These are phyloP conservation scores for Tulasnella sp. DNA, from an alignment of 768 basidiomycete species.

Conservation along the genomic window DNA sequence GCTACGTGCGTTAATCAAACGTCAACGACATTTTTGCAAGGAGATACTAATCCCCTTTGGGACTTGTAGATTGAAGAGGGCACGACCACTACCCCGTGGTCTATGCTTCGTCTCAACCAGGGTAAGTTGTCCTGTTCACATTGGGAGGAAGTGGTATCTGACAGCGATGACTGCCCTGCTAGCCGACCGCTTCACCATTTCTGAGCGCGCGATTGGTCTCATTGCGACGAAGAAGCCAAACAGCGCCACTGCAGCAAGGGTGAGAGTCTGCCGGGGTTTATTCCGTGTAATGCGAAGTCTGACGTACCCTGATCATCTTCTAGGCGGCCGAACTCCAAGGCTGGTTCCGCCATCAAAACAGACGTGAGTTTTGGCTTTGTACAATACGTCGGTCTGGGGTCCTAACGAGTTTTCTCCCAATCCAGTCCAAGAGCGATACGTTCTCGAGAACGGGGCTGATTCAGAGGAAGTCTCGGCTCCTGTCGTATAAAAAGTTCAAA, in stretches of 20 bases:
- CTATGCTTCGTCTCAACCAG: conserved; percentile 42
- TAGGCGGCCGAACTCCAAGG: conserved; percentile 36
- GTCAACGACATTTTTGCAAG: neutral
- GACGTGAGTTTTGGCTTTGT: neutral
- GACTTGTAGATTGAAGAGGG: conserved; percentile 44
- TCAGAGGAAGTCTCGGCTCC: conserved; percentile 35
- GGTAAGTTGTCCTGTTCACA: conserved; percentile 17
- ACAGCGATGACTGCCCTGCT: conserved; percentile 39
- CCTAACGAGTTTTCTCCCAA: neutral
- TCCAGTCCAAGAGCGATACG: conserved; percentile 36
- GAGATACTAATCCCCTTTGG: neutral
- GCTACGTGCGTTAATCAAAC: conserved; percentile 37
- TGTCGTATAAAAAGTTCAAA: conserved; percentile 15
- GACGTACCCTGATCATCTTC: conserved; percentile 8
- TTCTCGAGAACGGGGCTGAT: conserved; percentile 37
- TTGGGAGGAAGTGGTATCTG: conserved; percentile 27
- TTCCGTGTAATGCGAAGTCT: conserved; percentile 6
- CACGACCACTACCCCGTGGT: conserved; percentile 77
- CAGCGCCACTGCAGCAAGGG: conserved; percentile 35
- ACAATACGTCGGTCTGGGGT: no score
- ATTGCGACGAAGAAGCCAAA: conserved; percentile 41
- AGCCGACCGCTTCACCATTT: conserved; percentile 44
- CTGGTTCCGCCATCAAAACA: conserved; percentile 38
- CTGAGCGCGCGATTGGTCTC: conserved; percentile 44
- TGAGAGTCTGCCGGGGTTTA: neutral